Evolutionary conservation across 495 filamentous ascomycete genomes (phyloP).

Genomic region (Penicillium crystallinum): DNA sequence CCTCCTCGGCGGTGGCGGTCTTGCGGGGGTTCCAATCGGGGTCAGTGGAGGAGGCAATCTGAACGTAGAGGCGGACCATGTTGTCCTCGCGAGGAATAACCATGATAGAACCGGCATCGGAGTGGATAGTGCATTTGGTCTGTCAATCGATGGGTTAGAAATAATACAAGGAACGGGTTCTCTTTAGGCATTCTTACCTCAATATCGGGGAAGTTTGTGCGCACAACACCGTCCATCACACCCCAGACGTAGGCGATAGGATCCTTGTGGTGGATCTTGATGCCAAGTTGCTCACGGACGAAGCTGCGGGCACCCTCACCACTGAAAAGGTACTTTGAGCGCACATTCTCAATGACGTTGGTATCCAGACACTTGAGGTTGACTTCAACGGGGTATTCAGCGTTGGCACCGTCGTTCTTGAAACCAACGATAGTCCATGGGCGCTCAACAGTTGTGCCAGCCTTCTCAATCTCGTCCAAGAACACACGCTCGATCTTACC

Average conservation of each 20-base stretch:
- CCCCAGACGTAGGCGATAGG: constrained; percentile 68
- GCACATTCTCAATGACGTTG: constrained; percentile 57
- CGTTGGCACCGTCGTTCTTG: constrained; percentile 52
- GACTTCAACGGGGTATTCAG: constrained; percentile 59
- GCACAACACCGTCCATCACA: constrained; percentile 78
- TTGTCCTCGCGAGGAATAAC: constrained; percentile 76
- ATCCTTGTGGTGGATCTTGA: constrained; percentile 58
- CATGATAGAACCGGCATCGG: constrained; percentile 65
- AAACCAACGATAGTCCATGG: constrained; percentile 61
- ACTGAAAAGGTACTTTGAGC: constrained; percentile 61
- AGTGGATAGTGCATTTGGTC: constrained; percentile 87
- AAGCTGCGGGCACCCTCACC: constrained; percentile 63
- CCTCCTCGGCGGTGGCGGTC: constrained; percentile 51
- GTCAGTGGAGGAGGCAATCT: constrained; percentile 61
- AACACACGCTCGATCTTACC: constrained; percentile 62
- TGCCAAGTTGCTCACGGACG: constrained; percentile 53
- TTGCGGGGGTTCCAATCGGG: constrained; percentile 50
- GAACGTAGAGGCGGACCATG: constrained; percentile 71
- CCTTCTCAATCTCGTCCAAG: constrained; percentile 57
- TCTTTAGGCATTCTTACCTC: constrained; percentile 29
- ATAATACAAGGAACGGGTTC: background rate
- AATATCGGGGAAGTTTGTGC: constrained; percentile 84
- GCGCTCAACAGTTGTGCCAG: constrained; percentile 51
- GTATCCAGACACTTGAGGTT: constrained; percentile 71
- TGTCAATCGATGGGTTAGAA: constrained; percentile 33